These are phyloP conservation scores for Leccinum uliginosum DNA, from an alignment of 768 basidiomycete genomes.

Conservation along the genomic window DNA sequence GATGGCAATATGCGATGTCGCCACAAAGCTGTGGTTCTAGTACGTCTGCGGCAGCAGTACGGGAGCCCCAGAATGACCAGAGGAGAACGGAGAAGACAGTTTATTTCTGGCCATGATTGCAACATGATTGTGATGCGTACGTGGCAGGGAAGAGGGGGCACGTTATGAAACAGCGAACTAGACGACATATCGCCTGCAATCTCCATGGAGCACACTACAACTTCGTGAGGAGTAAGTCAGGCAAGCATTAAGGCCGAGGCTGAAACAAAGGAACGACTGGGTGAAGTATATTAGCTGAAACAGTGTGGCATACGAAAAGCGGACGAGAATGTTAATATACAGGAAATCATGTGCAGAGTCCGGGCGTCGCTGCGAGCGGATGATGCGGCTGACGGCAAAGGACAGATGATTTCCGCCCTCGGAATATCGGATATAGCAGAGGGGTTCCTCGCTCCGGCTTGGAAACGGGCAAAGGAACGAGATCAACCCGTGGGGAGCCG, in stretches of 20 bases:
- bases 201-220: background rate
- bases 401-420: background rate
- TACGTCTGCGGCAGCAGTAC: background rate
- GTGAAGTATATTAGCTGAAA: slow-evolving; percentile 2
- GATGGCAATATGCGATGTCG: background rate
- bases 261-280: background rate
- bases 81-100: background rate
- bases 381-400: slow-evolving; percentile 8
- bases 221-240: background rate
- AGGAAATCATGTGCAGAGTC: background rate
- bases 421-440: slow-evolving; percentile 7
- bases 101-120: background rate
- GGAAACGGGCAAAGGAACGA: slow-evolving; percentile 11
- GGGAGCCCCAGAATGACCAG: background rate
- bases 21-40: background rate
- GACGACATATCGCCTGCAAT: background rate
- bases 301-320: background rate
- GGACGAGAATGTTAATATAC: background rate
- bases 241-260: background rate
- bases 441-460: slow-evolving; percentile 13
- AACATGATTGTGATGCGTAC: background rate
- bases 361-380: background rate
- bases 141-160: background rate
- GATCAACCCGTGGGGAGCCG: slow-evolving; percentile 21
- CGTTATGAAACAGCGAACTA: background rate